These are phyloP conservation scores for Incumbomyces lentus DNA, from an alignment of 2,329 filamentous ascomycete genomes.

Conservation along the genomic window DNA sequence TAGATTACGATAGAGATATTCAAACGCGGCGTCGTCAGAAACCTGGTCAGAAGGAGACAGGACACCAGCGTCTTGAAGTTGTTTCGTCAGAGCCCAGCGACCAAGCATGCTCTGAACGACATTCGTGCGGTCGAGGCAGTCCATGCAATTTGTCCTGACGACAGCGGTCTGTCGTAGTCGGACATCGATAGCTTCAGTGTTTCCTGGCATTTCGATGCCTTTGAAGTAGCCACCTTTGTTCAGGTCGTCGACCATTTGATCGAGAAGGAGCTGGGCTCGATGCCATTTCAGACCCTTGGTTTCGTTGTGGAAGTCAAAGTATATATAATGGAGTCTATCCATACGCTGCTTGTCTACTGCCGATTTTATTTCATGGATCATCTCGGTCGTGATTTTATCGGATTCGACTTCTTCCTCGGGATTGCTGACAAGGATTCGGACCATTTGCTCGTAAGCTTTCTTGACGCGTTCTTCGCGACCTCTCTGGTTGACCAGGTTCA, in stretches of 20 bases:
- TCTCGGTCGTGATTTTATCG: constrained; percentile 61
- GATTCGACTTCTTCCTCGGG: constrained; percentile 56
- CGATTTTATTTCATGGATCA: constrained; percentile 68
- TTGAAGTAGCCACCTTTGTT: constrained; percentile 82
- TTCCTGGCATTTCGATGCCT: constrained; percentile 72
- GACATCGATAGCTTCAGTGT: constrained; percentile 64
- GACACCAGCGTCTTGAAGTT: constrained; percentile 75
- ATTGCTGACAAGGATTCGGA: constrained; percentile 61
- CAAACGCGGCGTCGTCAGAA: constrained; percentile 70
- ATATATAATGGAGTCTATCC: constrained; percentile 87
- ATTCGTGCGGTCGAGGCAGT: constrained; percentile 94
- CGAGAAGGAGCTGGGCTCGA: constrained; percentile 74
- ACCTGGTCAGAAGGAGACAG: constrained; percentile 67
- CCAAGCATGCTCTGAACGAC: constrained; percentile 97
- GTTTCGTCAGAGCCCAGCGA: constrained; percentile 76
- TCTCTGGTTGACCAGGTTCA: constrained; percentile 95
- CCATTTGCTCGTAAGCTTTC: constrained; percentile 84
- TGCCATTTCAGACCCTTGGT: constrained; percentile 94
- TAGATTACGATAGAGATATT: constrained; percentile 86
- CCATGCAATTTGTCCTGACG: constrained; percentile 98
- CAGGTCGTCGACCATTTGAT: constrained; percentile 67
- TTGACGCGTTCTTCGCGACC: constrained; percentile 85
- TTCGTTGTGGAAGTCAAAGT: constrained; percentile 97
- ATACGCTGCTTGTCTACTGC: constrained; percentile 49
- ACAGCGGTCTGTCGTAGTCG: constrained; percentile 76